These are phyloP conservation scores for Hypseocharis bilobata DNA, from an alignment of 441 rosid species.

Conservation along the genomic window DNA sequence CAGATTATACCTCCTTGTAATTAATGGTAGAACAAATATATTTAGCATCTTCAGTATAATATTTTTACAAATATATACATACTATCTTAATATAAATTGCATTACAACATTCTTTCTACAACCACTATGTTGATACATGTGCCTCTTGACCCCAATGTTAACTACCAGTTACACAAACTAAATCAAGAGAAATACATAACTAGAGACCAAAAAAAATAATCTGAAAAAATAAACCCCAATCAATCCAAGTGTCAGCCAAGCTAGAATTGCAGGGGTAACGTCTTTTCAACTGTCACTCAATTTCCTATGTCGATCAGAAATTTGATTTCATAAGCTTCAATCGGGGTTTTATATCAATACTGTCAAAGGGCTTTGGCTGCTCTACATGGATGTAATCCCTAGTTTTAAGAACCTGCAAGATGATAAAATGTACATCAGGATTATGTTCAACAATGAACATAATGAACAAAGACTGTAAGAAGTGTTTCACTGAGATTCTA, in stretches of 20 bases:
- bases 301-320: conserved; percentile 41
- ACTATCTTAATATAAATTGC: conserved; percentile 21
- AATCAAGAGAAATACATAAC: conserved; percentile 5
- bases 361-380: conserved; percentile 61
- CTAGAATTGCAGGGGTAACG: conserved; percentile 24
- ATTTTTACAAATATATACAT: conserved; percentile 32
- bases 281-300: conserved; percentile 20
- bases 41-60: conserved; percentile 11
- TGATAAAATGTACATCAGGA: not conserved
- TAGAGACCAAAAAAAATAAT: not conserved
- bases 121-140: conserved; percentile 11
- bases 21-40: not conserved
- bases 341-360: conserved; percentile 57
- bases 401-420: conserved; percentile 74
- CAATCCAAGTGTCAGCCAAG: conserved; percentile 21
- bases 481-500: not conserved
- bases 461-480: not conserved
- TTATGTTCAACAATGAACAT: no score
- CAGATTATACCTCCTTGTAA: not conserved
- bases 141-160: conserved; percentile 23
- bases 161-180: conserved; percentile 27
- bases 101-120: conserved; percentile 16
- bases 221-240: conserved; percentile 15
- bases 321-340: conserved; percentile 70
- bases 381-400: conserved; percentile 85